These are phyloP conservation scores for Starmerella geochares DNA, from an alignment of 805 yeast species.

Conservation along the genomic window DNA sequence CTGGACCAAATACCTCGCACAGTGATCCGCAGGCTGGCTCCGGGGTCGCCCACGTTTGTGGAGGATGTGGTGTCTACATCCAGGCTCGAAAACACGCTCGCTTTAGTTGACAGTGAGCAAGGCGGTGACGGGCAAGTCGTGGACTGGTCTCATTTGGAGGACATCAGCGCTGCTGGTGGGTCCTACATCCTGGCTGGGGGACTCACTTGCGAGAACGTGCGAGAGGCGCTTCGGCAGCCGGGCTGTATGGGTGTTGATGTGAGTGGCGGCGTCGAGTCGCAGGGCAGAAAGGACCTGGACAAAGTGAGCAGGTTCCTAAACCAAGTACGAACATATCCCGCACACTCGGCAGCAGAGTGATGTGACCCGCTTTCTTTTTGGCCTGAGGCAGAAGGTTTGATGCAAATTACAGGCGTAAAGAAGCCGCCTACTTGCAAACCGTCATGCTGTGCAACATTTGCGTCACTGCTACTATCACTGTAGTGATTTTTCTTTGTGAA, in stretches of 20 bases:
- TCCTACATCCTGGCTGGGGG: conserved; percentile 81
- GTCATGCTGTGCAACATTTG: too few species aligned
- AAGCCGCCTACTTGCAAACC: too few species aligned
- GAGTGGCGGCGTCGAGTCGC: conserved; percentile 83
- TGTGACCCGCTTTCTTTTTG: too few species aligned
- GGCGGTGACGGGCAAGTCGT: conserved; percentile 88
- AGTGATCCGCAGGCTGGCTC: conserved; percentile 62
- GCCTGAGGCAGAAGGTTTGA: too few species aligned
- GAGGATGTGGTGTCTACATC: conserved; percentile 21
- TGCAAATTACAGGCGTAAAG: too few species aligned
- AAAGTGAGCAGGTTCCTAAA: conserved; percentile 38
- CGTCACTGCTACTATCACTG: too few species aligned
- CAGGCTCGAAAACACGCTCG: conserved; percentile 27
- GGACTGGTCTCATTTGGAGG: conserved; percentile 49
- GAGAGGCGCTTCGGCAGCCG: conserved; percentile 37
- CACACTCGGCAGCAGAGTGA: too few species aligned
- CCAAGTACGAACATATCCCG: too few species aligned
- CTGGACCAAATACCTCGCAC: conserved; percentile 40
- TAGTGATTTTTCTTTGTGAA: too few species aligned
- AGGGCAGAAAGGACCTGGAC: conserved; percentile 57
- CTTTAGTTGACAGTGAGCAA: conserved; percentile 71
- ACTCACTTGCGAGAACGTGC: conserved; percentile 62
- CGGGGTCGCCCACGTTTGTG: conserved; percentile 37
- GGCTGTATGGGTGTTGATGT: conserved; percentile 90
- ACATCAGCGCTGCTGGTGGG: conserved; percentile 25